A percentile compares a stretch with the other conserved stretches of the same genome.
Conservation (phyloP, 805 yeast species). For the Saturnispora bothae region DNA sequence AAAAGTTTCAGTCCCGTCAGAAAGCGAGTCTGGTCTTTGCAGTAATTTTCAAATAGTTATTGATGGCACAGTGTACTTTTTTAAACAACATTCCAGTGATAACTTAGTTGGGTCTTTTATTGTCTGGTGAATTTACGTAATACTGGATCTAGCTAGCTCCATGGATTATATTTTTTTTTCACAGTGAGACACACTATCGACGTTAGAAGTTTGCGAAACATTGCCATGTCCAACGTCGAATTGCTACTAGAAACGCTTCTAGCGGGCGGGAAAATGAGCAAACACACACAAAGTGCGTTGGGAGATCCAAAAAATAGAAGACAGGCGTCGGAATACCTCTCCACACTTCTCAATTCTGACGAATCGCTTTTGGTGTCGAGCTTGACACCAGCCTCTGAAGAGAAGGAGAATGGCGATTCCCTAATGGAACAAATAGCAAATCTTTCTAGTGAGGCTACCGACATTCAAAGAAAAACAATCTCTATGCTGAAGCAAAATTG, state of each 20-base stretch:
- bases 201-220: no score
- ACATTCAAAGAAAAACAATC: conserved; percentile 5
- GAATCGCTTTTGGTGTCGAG: neutral
- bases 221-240: conserved; percentile 35
- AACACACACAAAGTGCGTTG: neutral
- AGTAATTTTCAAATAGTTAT: no score
- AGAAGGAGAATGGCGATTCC: conserved; percentile 20
- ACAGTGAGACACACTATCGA: no score
- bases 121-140: no score
- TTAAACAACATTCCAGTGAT: neutral
- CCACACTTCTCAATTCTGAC: neutral
- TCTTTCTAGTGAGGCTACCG: conserved; percentile 26
- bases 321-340: neutral
- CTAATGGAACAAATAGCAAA: conserved; percentile 67
- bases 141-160: no score
- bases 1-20: no score
- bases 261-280: conserved; percentile 11
- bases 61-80: no score
- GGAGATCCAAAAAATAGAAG: neutral
- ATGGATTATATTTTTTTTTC: no score
- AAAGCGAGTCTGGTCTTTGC: no score
- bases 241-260: conserved; percentile 18
- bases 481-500: conserved; percentile 18
- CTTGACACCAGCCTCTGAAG: neutral
- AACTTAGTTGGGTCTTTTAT: no score